Evolutionary conservation across 192 early-diverging fungal species (phyloP), one percentile per base, ranked within the genome.

Genomic region (Coemansia sp.): DNA sequence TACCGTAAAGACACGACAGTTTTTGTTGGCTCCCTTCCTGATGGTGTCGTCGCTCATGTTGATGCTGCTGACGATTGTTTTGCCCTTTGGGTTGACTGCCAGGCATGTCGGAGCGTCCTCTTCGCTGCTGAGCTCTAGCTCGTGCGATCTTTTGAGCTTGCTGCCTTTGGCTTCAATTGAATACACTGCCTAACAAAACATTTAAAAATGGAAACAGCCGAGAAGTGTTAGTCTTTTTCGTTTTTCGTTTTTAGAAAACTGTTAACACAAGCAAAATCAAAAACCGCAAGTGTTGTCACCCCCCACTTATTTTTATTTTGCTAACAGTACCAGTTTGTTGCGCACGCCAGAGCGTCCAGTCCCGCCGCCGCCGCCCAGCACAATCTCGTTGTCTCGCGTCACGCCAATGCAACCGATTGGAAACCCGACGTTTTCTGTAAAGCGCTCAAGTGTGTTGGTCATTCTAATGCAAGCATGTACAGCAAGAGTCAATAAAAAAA

Each of bases 351-450:
- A 87, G 20, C 85, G 83, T 14, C 87, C 85, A 9, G 88, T 63
- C 1, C 95, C 95, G 20, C 95, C 95, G n/a, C 95, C 95, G 9
- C 95, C 95, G 36, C 87, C 91, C 3, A 94, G 73, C 20, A 91
- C 69, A 5, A 92, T 55, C 53, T 90, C 73, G 69, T 87, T 85
- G 20, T 65, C 62, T 50, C 65, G 58, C 13, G 84, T 87, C 50
- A 90, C 85, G 0, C 81, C 87, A 62, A 88, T 71, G 36, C 84
- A 85, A 57, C 79, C 84, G 34, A 91, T 67, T 43, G 89, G 89
- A 23, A 89, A 84, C 13, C 87, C 87, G 38, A 83, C 78, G 17
- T 78, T 64, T 40, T 66, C 66, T 41, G 78, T 70, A 45, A 56
- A 50, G 17, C 67, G 61, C 36, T 74, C 60, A 3, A 67, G 52